Percentiles rank a stretch among this genome's conserved stretches.
Evolutionary conservation across 768 basidiomycete genomes (phyloP).

Genomic region (Podaxis sp.): DNA sequence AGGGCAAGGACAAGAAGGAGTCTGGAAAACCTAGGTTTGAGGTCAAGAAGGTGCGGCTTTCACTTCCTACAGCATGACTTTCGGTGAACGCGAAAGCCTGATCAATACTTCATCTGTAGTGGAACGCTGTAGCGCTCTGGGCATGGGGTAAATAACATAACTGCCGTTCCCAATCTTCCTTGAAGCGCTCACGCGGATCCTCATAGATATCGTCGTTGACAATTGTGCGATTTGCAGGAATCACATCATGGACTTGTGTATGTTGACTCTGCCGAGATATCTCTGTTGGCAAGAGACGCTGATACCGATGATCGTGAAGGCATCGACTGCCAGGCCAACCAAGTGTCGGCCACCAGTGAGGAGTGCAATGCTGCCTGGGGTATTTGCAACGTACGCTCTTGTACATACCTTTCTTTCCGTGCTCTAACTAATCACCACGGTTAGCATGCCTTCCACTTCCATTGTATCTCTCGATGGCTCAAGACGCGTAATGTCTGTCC

Average conservation of each 20-base stretch:
- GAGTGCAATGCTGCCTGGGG: conserved; percentile 99
- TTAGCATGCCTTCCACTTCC: conserved; percentile 99
- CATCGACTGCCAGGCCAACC: conserved; percentile 99
- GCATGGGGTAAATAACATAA: conserved; percentile 77
- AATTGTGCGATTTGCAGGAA: conserved; percentile 99
- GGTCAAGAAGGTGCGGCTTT: conserved; percentile 87
- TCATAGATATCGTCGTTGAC: conserved; percentile 92
- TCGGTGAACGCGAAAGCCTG: conserved; percentile 7
- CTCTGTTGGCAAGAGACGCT: background rate
- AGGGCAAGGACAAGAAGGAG: conserved; percentile 57
- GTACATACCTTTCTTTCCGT: background rate
- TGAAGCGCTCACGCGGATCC: conserved; percentile 15
- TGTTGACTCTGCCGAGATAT: conserved; percentile 25
- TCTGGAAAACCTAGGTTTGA: conserved; percentile 83
- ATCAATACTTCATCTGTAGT: conserved; percentile 47
- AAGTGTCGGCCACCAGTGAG: conserved; percentile 93
- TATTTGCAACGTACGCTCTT: conserved; percentile 82
- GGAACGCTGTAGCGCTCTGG: conserved; percentile 99
- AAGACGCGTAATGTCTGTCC: conserved; percentile 97
- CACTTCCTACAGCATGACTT: background rate
- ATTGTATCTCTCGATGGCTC: conserved; percentile 98
- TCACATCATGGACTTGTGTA: conserved; percentile 99
- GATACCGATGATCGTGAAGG: conserved; percentile 46
- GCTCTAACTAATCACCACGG: background rate
- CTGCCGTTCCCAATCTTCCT: background rate